Evolutionary conservation across 2,329 filamentous ascomycete genomes (phyloP), one percentile per base, ranked within the genome.

Genomic region (Aspergillus tubingensis): DNA sequence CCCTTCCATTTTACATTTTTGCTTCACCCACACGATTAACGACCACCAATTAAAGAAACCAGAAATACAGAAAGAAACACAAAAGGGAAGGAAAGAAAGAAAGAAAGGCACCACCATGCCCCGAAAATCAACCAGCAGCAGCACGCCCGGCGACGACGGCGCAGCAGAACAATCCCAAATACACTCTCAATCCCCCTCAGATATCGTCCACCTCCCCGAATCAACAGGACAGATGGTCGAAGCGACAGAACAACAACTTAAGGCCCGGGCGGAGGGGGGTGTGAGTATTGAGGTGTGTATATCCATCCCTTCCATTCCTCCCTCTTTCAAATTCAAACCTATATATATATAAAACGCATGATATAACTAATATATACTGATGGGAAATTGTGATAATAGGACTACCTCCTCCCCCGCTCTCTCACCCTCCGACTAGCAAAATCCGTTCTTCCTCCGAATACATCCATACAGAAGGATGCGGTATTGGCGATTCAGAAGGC

Each of bases 381-480:
- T n/a, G 23, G 43, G 54, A 54, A 58, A 27, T 3, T 8, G 2
- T 27, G 25, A 2, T 30, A 30, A 30, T 36, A 86, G 84, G 86
- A 88, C 65, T 84, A 87, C 63, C 83, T 83, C 58, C 81, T 89
- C 43, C 86, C 86, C 17, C 86, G 86, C 62, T 85, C 85, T 5
- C 82, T 88, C 70, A 83, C 87, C 25, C 80, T 84, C 57, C 82
- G 86, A 25, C 81, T 88, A 19, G 85, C 85, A 11, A 88, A 88
- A 74, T 83, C 85, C 58, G 85, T 87, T 6, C 78, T 88, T 3
- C 86, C 86, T 1, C 80, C 86, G 4, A 88, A 88, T 72, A 88
- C 86, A 15, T 82, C 84, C 51, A 85, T 89, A 43, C 84, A 87
- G 67, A 88, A 87, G 74, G 86, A 89, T 75, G 86, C 86, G 10